Base-by-base conservation (phyloP, 176 grass and related monocot species). In the Oryza punctata region DNA sequence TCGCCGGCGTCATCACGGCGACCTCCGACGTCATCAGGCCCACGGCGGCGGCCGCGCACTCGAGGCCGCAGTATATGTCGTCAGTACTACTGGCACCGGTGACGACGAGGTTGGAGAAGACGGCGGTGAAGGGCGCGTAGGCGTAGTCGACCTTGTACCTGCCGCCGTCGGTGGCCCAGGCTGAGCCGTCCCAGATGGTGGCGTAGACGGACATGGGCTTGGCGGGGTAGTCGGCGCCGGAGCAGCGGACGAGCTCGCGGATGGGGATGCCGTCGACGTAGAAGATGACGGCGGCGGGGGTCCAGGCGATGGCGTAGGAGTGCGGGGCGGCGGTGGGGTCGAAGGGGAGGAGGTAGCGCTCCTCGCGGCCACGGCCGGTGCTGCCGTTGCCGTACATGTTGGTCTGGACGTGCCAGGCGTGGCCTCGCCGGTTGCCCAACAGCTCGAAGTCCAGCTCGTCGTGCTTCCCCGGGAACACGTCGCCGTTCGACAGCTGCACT, bases 121-220 rank as follows among this genome's bases (percentile, higher is more conserved):
- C 85, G n/a, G 89, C 78, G 7, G 79, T 50, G 80, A 88, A 98
- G 9, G 96, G 92, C 38, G 84, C 88, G 79, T 95, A 88, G 84
- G 82, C 77, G 89, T 95, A 98, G 86, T 98, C 88, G 57, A 93
- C 76, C 61, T 84, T 89, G 86, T 89, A 77, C 29, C 86, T 80
- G 5, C 95, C 92, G 24, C 92, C 90, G 12, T 89, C 86, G n/a
- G 95, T 97, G 14, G 95, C 95, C 95, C 95, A 97, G 33, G 82
- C 65, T 11, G 92, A 95, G 24, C 92, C 96, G 75, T 98, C 96
- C 96, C 92, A 98, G 70, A 98, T 90, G 78, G 95, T 98, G 67
- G 92, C 95, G 66, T 98, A 98, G 18, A 95, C 86, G 63, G 89
- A 95, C 96, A 98, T 98, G 74, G 92, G 96, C 87, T 98, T 98